A percentile compares a stretch with the other conserved stretches of the same genome.
Conservation (phyloP, 257 asterid genomes). For the Thymus quinquecostatus region DNA sequence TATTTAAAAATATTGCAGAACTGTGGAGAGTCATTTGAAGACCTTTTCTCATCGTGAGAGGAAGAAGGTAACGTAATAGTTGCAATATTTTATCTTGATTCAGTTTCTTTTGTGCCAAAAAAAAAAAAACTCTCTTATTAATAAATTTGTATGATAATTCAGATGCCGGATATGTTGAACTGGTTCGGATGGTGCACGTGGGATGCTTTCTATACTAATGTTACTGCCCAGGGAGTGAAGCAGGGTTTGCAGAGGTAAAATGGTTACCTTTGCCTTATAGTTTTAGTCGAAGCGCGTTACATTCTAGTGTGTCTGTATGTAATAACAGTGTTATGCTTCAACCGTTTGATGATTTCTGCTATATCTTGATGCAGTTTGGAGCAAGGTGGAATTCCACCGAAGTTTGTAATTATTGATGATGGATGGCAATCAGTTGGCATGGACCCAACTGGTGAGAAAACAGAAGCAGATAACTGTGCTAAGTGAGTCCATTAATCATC, state of each 20-base stretch:
- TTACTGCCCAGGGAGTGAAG: slow-evolving; percentile 81
- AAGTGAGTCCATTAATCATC: slow-evolving; percentile 52
- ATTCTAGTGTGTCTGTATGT: not conserved
- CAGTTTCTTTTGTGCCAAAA: not conserved
- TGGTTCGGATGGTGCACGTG: slow-evolving; percentile 99
- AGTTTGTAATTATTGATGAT: slow-evolving; percentile 86
- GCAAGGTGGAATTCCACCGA: slow-evolving; percentile 82
- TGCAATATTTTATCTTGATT: slow-evolving; percentile 4
- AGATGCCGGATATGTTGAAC: slow-evolving; percentile 95
- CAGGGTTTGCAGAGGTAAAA: slow-evolving; percentile 76
- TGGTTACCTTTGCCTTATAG: not conserved
- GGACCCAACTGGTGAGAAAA: slow-evolving; percentile 64
- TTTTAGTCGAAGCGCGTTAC: not conserved
- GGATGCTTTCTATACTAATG: slow-evolving; percentile 97
- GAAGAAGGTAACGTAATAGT: slow-evolving; percentile 63
- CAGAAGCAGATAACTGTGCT: slow-evolving; percentile 73
- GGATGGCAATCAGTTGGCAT: slow-evolving; percentile 95
- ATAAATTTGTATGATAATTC: slow-evolving; percentile 23
- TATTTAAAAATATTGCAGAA: slow-evolving; percentile 46
- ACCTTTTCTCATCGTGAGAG: slow-evolving; percentile 87
- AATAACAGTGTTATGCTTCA: not conserved
- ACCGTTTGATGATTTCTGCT: not conserved
- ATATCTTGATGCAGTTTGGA: slow-evolving; percentile 53
- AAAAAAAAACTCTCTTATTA: not conserved
- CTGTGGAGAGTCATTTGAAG: slow-evolving; percentile 81